Evolutionary conservation across 2,329 filamentous ascomycete genomes (phyloP).

Genomic region (Ascochyta clinopodiicola): DNA sequence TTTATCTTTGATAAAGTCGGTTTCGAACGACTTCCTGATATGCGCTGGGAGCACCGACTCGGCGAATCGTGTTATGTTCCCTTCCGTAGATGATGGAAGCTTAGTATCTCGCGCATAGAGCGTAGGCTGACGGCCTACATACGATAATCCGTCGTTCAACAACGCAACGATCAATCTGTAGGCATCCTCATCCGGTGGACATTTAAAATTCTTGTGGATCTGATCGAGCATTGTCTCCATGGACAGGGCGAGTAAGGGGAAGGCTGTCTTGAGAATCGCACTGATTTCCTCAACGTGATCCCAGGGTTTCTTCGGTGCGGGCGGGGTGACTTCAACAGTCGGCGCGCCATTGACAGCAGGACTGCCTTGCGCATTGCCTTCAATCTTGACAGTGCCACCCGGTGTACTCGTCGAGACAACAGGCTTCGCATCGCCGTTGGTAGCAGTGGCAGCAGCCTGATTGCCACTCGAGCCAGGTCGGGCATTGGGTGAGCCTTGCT

Average conservation of each 20-base stretch:
- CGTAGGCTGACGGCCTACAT: slow-evolving; percentile 84
- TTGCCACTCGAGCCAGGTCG: slow-evolving; percentile 42
- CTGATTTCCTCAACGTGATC: slow-evolving; percentile 96
- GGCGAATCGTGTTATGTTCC: slow-evolving; percentile 94
- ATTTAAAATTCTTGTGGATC: slow-evolving; percentile 99
- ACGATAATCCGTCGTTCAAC: slow-evolving; percentile 92
- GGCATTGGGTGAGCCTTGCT: slow-evolving; percentile 46
- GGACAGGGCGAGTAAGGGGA: slow-evolving; percentile 90
- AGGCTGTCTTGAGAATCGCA: slow-evolving; percentile 93
- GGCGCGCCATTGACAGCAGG: slow-evolving; percentile 31
- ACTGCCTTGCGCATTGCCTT: slow-evolving; percentile 45
- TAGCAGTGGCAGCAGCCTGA: slow-evolving; percentile 39
- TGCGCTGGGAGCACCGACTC: slow-evolving; percentile 94
- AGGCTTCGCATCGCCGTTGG: slow-evolving; percentile 57
- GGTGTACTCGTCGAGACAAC: slow-evolving; percentile 55
- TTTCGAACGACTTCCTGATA: slow-evolving; percentile 94
- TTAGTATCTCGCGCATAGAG: slow-evolving; percentile 92
- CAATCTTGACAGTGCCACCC: slow-evolving; percentile 49
- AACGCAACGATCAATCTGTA: slow-evolving; percentile 97
- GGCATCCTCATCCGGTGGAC: slow-evolving; percentile 95
- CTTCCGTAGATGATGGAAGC: slow-evolving; percentile 86
- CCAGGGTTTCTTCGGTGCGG: slow-evolving; percentile 77
- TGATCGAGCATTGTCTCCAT: slow-evolving; percentile 99
- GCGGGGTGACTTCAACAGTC: slow-evolving; percentile 30
- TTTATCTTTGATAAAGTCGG: slow-evolving; percentile 94